A percentile compares a stretch with the other conserved stretches of the same genome.
phyloP scores from a whole-genome alignment of 2,329 filamentous ascomycete species.

The Fusarium sp. region DNA sequence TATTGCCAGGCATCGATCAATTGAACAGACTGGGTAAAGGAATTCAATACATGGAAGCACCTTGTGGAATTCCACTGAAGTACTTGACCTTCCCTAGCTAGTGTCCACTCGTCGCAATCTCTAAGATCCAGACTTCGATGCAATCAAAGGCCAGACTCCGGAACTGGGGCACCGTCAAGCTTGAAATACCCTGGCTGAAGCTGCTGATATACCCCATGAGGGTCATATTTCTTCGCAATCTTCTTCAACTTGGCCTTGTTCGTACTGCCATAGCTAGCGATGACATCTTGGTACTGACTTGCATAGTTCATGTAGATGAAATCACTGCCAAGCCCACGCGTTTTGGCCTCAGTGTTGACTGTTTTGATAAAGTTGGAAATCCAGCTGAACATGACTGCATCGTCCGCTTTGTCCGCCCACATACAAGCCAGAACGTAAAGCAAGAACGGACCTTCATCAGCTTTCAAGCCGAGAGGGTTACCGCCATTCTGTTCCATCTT shows the following conservation, averaged over 20 bases:
- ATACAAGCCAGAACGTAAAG: constrained; percentile 13
- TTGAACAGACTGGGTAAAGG: no score
- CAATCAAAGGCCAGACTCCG: no score
- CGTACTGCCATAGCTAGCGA: constrained; percentile 12
- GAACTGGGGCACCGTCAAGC: neutral
- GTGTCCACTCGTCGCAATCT: no score
- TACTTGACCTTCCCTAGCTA: no score
- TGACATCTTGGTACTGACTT: constrained; percentile 21
- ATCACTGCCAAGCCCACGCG: constrained; percentile 6
- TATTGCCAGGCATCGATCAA: no score
- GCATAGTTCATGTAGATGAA: constrained; percentile 39
- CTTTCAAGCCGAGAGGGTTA: constrained; percentile 51
- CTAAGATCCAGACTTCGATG: no score
- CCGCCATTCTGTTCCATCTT: constrained; percentile 55
- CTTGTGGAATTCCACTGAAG: no score
- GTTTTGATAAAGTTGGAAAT: neutral
- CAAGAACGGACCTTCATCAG: constrained; percentile 46
- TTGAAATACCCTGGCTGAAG: constrained; percentile 28
- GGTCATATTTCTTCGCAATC: constrained; percentile 23
- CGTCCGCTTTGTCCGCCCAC: constrained; percentile 49
- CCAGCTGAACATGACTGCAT: constrained; percentile 39
- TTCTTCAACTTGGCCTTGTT: constrained; percentile 20
- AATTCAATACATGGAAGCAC: no score
- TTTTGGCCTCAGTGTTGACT: constrained; percentile 3
- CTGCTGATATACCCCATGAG: constrained; percentile 8